Base-by-base conservation (phyloP, 2,329 filamentous ascomycete genomes). In the Cyanodermella asteris region DNA sequence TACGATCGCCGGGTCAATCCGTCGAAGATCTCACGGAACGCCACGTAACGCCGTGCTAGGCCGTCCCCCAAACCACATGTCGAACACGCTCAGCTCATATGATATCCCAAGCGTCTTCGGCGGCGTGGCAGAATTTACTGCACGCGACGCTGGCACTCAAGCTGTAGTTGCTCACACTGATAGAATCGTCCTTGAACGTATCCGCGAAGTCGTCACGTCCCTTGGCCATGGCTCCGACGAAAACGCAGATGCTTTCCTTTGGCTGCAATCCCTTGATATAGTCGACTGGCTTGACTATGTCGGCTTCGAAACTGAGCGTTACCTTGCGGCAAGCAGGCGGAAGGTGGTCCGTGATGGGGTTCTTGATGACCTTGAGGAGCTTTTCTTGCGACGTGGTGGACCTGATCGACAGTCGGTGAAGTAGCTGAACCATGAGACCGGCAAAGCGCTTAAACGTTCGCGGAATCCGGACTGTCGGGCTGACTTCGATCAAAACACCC, bases 391-490 rank as follows among this genome's bases (percentile, higher is more conserved):
- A 94, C 36, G 84, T 90, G 36, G 84, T 91, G 19, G 84, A 93
- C 36, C 87, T 74, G 43, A 97, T 97, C 21, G 84, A 91, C 20
- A 94, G 68, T 31, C 82, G 75, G 52, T 97, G 87, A 22, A 97
- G 68, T 18, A 97, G 64, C 55, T 97, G 87, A 27, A 97, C 87
- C 87, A 97, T 97, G 32, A 97, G 59, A 54, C 87, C 87, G 22
- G 87, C 87, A 42, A 97, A 97, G 20, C 87, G 81, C 63, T 97
- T 97, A 55, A 97, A 97, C 1, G 87, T 97, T 51, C 87, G 72
- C 25, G 87, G 87, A 37, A 97, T 94, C 43, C 87, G 80, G 30
- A 97, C 87, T 6, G 81, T 82, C n/a, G 87, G 87, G 43, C 81
- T 93, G 36, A 97, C 84, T 55, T 94, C 81, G 42, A 97, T 97